Evolutionary conservation across 306 rosid genomes (phyloP).

Genomic region (Fragaria vesca): DNA sequence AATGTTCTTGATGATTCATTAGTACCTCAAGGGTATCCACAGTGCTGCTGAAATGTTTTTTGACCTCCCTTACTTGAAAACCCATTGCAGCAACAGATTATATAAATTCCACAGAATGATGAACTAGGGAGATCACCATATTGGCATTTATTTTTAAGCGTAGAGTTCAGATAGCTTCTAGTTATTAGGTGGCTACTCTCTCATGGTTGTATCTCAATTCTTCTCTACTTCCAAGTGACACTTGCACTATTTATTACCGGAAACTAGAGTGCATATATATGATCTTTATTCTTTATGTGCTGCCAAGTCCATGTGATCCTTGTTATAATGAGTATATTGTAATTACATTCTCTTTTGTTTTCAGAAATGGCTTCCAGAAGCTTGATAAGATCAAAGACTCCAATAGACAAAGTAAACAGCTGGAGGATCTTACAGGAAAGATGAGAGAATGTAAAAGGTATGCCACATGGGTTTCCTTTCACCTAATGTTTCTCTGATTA

Average conservation of each 20-base stretch:
- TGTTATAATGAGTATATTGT: background rate
- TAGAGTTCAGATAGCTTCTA: background rate
- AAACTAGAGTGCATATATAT: background rate
- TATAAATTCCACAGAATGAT: background rate
- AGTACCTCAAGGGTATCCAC: background rate
- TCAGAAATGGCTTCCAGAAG: slow-evolving; percentile 97
- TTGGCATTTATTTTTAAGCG: background rate
- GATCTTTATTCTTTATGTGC: background rate
- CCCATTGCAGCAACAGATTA: background rate
- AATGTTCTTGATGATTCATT: background rate
- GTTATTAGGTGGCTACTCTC: background rate
- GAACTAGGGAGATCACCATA: background rate
- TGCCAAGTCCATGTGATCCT: background rate
- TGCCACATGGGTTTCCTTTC: background rate
- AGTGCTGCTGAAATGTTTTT: background rate
- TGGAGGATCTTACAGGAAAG: slow-evolving; percentile 91
- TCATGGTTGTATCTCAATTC: background rate
- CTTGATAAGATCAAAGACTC: slow-evolving; percentile 95
- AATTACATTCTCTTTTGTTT: slow-evolving; percentile 10
- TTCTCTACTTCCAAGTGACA: background rate
- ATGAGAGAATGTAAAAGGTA: slow-evolving; percentile 98
- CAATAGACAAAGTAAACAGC: slow-evolving; percentile 84
- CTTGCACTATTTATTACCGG: background rate
- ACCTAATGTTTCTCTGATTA: background rate
- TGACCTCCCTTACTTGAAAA: background rate